These are phyloP conservation scores for Fraxinus velutina DNA, from an alignment of 305 asterid genomes.

Conservation along the genomic window DNA sequence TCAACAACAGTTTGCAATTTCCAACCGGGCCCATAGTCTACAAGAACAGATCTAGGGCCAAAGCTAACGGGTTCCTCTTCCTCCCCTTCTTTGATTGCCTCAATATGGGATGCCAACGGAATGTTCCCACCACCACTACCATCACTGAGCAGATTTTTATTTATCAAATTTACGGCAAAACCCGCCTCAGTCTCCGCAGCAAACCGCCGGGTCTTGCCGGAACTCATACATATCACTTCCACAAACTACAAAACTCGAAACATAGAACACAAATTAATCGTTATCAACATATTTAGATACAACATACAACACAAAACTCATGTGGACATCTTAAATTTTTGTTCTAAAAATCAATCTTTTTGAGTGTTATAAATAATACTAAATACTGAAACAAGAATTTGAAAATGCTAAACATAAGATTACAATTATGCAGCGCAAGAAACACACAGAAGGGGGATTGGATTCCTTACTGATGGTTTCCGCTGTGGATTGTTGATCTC, in stretches of 20 bases:
- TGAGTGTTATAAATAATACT: background rate
- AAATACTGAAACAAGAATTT: background rate
- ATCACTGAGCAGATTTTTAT: constrained; percentile 35
- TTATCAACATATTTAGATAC: background rate
- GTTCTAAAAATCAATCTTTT: background rate
- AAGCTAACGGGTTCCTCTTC: constrained; percentile 61
- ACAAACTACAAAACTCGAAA: constrained; percentile 42
- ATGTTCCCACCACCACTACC: constrained; percentile 18
- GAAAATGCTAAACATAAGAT: background rate
- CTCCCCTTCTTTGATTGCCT: constrained; percentile 58
- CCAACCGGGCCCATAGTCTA: constrained; percentile 59
- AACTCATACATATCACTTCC: constrained; percentile 64
- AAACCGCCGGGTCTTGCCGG: constrained; percentile 69
- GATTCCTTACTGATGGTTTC: constrained; percentile 36
- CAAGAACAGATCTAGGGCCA: constrained; percentile 63
- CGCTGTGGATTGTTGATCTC: constrained; percentile 28
- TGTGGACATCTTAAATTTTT: background rate
- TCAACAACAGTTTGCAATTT: constrained; percentile 50
- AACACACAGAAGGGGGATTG: background rate
- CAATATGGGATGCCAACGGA: constrained; percentile 46
- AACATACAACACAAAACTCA: background rate
- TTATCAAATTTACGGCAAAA: constrained; percentile 62
- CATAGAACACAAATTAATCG: background rate
- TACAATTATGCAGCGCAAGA: background rate
- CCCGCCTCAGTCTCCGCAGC: constrained; percentile 63